phyloP scores from a whole-genome alignment of 805 yeast genomes.

The Maudiozyma saulgeensis region DNA sequence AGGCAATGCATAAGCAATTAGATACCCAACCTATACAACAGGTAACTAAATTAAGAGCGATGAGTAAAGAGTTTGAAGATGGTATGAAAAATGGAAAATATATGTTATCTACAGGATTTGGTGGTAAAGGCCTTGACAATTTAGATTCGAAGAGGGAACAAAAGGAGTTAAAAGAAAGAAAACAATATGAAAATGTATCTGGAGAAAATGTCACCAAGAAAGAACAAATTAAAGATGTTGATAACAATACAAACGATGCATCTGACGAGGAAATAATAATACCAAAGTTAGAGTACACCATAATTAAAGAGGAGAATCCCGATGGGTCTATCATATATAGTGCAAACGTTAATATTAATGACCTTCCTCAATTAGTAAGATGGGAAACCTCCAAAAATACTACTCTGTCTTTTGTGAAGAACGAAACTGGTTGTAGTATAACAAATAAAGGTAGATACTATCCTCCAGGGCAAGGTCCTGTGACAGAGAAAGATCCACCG shows the following conservation, averaged over 20 bases:
- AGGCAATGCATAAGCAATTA: constrained; percentile 41
- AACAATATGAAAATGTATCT: neutral
- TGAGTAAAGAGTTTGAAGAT: constrained; percentile 47
- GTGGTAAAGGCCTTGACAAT: constrained; percentile 84
- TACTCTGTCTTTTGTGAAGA: constrained; percentile 53
- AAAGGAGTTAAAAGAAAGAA: constrained; percentile 8
- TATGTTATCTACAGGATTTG: constrained; percentile 67
- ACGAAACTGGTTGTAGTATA: constrained; percentile 63
- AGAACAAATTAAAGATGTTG: neutral
- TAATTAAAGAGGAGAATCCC: constrained; percentile 44
- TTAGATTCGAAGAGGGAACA: constrained; percentile 43
- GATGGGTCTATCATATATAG: constrained; percentile 50
- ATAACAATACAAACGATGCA: constrained; percentile 2
- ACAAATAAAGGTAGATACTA: constrained; percentile 76
- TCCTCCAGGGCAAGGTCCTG: constrained; percentile 48
- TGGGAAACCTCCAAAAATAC: constrained; percentile 69
- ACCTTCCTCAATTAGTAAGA: constrained; percentile 70
- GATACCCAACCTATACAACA: constrained; percentile 32
- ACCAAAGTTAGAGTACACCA: constrained; percentile 39
- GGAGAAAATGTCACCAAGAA: constrained; percentile 5
- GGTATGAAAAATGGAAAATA: constrained; percentile 62
- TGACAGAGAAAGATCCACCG: constrained; percentile 49
- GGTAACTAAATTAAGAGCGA: constrained; percentile 29
- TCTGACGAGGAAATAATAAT: constrained; percentile 13
- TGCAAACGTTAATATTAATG: constrained; percentile 70